These are phyloP conservation scores for Macrotyloma uniflorum DNA, from an alignment of 306 rosid species.

Conservation along the genomic window DNA sequence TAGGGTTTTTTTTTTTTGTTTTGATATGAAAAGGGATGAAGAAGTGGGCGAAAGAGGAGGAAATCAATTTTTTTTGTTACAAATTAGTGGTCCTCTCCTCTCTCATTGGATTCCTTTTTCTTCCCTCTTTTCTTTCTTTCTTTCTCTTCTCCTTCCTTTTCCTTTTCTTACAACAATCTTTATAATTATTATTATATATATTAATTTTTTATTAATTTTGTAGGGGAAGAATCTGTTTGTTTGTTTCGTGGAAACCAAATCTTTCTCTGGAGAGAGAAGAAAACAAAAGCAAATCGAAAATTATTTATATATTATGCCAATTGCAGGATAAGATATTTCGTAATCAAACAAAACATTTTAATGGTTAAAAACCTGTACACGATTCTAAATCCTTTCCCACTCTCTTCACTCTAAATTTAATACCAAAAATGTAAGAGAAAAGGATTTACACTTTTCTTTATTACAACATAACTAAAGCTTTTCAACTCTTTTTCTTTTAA, in stretches of 20 bases:
- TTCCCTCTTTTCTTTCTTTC: not conserved
- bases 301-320: no score
- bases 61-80: slow-evolving; percentile 22
- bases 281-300: no score
- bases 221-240: slow-evolving; percentile 18
- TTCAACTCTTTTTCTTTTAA: no score
- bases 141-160: not conserved
- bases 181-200: not conserved
- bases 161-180: not conserved
- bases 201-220: not conserved
- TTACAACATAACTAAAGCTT: no score
- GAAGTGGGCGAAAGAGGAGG: slow-evolving; percentile 14
- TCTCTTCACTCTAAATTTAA: no score
- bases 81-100: slow-evolving; percentile 14
- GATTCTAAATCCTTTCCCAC: no score
- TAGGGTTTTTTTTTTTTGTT: slow-evolving; percentile 47
- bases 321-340: no score
- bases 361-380: no score
- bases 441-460: no score
- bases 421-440: no score
- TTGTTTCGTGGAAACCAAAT: not conserved
- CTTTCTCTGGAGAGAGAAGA: no score
- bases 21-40: slow-evolving; percentile 13
- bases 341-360: no score
- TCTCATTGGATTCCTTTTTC: not conserved